phyloP scores from a whole-genome alignment of 306 rosid species.

The Casuarina equisetifolia region DNA sequence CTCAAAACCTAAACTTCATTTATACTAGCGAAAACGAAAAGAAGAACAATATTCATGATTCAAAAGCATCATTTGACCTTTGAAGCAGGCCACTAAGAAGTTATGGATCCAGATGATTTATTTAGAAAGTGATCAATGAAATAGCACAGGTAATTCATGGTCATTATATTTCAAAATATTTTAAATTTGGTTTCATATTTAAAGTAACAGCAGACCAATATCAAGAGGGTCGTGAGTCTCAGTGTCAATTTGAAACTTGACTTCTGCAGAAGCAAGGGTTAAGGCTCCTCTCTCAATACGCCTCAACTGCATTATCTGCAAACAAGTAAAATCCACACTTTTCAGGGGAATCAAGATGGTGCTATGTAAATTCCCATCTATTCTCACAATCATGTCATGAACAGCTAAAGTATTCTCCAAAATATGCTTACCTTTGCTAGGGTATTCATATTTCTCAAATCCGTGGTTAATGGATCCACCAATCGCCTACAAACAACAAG shows the following conservation, averaged over 20 bases:
- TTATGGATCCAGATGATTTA: conserved; percentile 2
- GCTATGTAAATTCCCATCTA: conserved; percentile 18
- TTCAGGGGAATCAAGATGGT: conserved; percentile 27
- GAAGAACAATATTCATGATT: not conserved
- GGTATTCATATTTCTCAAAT: conserved; percentile 89
- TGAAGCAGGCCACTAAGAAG: conserved; percentile 4
- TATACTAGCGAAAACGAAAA: not conserved
- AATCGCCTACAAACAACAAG: conserved; percentile 63
- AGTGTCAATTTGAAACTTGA: conserved; percentile 95
- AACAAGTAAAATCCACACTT: conserved; percentile 28
- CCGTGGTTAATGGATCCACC: conserved; percentile 88
- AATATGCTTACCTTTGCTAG: conserved; percentile 78
- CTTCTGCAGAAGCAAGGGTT: conserved; percentile 99
- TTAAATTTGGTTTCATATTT: not conserved
- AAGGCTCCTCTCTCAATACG: conserved; percentile 95
- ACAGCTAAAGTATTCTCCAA: conserved; percentile 16
- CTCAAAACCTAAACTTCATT: not conserved
- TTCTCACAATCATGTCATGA: conserved; percentile 2
- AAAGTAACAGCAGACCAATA: conserved; percentile 55
- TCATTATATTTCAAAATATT: not conserved
- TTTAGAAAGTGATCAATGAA: conserved; percentile 13
- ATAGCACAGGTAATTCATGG: conserved; percentile 13
- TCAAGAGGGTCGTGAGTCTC: conserved; percentile 99
- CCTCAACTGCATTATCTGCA: conserved; percentile 86
- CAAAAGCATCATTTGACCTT: conserved; percentile 9